These are phyloP conservation scores for Phycomyces nitens DNA, from an alignment of 192 early-diverging fungal species.

Conservation along the genomic window DNA sequence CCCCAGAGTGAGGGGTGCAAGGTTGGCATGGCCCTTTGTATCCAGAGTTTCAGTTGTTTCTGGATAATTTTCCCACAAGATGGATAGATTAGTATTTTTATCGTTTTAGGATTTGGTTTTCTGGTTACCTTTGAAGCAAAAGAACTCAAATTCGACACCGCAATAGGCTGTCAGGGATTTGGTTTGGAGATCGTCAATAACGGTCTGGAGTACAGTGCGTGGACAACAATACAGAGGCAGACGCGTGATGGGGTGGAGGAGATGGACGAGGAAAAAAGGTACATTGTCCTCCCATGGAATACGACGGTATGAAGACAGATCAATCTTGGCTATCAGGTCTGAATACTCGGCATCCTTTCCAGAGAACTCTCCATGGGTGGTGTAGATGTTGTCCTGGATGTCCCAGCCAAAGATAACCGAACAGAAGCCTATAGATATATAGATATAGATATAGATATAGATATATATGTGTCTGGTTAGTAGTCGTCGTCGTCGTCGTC, in stretches of 20 bases:
- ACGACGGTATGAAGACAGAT: conserved; percentile 59
- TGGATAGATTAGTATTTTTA: not conserved
- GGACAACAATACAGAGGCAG: conserved; percentile 64
- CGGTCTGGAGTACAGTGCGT: conserved; percentile 50
- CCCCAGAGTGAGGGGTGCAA: conserved; percentile 64
- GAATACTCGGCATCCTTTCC: conserved; percentile 36
- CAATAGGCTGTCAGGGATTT: conserved; percentile 38
- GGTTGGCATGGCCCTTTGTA: conserved; percentile 53
- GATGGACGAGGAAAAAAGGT: conserved; percentile 69
- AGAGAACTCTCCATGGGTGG: conserved; percentile 19
- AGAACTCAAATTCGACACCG: conserved; percentile 75
- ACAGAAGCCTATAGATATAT: conserved; percentile 57
- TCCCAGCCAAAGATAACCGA: conserved; percentile 81
- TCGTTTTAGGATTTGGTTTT: not conserved
- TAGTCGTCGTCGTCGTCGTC: too few species aligned
- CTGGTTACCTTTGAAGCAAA: conserved; percentile 68
- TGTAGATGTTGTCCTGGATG: conserved; percentile 67
- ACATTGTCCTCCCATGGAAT: conserved; percentile 74
- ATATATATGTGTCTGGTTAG: too few species aligned
- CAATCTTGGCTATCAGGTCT: conserved; percentile 66
- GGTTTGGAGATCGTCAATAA: conserved; percentile 39
- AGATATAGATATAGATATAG: not conserved
- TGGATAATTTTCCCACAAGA: too few species aligned
- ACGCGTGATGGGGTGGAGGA: conserved; percentile 52
- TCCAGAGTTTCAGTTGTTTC: conserved; percentile 68